Base-by-base conservation (phyloP, 768 basidiomycete species). In the Arthromyces matolae region DNA sequence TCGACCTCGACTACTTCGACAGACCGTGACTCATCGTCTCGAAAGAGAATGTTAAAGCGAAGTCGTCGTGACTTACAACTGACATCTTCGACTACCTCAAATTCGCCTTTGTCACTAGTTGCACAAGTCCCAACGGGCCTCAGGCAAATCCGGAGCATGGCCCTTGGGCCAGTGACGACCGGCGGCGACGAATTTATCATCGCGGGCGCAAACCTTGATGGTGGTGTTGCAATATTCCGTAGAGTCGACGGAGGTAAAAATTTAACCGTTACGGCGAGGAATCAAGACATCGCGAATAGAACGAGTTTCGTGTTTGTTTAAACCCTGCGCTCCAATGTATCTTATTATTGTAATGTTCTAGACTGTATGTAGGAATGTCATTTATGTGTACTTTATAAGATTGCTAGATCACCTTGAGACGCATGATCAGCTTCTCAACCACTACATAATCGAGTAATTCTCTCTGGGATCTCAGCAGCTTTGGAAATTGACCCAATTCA, bases 141-240 rank as follows among this genome's bases (percentile, higher is more conserved):
- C 38, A 64, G 76, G 54, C 78, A 80, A 58, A 73, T 81, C 36
- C 70, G 78, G 25, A 75, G 78, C 28, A 80, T 81, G 76, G 60
- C 65, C 57, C 57, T 81, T 4, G 72, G 76, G 6, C 65, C 63
- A 29, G 68, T 67, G 10, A 71, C 68, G 0, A 64, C 56, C 42
- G 68, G 71, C 18, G 71, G 71, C 37, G 70, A 72, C 34, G 71
- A 71, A 54, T 79, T 73, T 56, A 64, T 86, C 23, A 68, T 83
- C 32, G 81, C 81, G 20, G 73, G 75, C 7, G 82, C 80, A 7
- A 52, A 47, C 19, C 65, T 69, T 22, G 72, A 69, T 4, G 81
- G 81, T 14, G 84, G 85, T 1, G 75, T 83, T 8, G 69, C 74
- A 20, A 66, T 86, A n/a, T 72, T 80, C 54, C 67, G 73, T 62